phyloP scores from a whole-genome alignment of 169 alveolate genomes.

The Besnoitia besnoiti region DNA sequence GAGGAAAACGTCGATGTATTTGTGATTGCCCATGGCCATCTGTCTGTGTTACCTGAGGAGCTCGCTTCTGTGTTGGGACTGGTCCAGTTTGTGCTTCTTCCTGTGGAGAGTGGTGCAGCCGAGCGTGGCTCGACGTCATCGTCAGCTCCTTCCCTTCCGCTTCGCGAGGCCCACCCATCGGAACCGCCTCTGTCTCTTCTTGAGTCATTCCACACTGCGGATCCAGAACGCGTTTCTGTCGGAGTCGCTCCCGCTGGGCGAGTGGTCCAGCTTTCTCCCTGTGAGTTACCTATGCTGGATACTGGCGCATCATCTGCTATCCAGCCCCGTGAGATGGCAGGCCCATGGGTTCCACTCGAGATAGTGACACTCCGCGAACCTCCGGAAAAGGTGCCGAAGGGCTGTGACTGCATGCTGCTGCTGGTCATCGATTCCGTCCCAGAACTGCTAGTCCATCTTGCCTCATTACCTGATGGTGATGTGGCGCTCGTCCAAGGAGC shows the following conservation, averaged over 20 bases:
- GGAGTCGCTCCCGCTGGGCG: neutral
- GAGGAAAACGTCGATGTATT: neutral
- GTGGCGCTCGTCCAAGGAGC: neutral
- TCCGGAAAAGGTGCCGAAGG: neutral
- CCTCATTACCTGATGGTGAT: neutral
- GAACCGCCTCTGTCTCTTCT: neutral
- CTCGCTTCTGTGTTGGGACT: neutral
- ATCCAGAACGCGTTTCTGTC: neutral
- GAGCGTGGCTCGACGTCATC: neutral
- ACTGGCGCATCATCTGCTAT: neutral
- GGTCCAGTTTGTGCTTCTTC: neutral
- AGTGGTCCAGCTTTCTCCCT: neutral
- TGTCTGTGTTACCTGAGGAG: neutral
- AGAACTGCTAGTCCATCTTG: neutral
- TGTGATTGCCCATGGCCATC: neutral
- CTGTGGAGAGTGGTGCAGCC: neutral
- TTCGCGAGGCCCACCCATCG: neutral
- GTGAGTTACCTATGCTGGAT: neutral
- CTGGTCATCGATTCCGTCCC: neutral
- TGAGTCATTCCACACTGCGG: neutral
- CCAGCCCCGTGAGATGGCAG: neutral
- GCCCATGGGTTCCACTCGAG: neutral
- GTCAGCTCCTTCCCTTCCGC: neutral
- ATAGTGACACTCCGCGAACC: neutral
- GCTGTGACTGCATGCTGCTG: neutral